Conservation (phyloP, 139 green algal genomes). For the Chara braunii region DNA sequence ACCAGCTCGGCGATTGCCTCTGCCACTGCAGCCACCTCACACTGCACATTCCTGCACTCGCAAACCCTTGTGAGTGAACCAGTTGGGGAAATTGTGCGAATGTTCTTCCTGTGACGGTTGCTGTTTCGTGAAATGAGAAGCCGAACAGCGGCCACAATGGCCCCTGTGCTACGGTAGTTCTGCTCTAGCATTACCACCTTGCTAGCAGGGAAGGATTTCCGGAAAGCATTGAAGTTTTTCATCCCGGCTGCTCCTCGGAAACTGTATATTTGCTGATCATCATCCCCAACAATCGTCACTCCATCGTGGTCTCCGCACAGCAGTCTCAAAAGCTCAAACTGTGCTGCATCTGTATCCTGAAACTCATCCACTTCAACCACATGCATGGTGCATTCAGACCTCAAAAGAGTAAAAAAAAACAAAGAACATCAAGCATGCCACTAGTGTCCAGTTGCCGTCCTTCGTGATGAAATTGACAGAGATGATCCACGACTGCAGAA, state of each 20-base stretch:
- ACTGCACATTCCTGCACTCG: constrained; percentile 11
- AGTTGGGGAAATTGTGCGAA: not conserved
- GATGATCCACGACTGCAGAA: no score
- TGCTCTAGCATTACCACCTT: not conserved
- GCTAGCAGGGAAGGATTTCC: not conserved
- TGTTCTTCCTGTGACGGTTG: not conserved
- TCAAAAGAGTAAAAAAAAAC: not conserved
- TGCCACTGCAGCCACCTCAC: constrained; percentile 1
- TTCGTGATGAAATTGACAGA: no score
- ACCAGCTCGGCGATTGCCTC: constrained; percentile 1
- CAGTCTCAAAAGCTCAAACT: constrained; percentile 19
- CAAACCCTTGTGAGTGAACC: not conserved
- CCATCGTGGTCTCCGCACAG: not conserved
- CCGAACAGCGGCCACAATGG: not conserved
- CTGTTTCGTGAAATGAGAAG: constrained; percentile 4
- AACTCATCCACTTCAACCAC: constrained; percentile 44
- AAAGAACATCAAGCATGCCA: not conserved
- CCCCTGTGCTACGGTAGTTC: constrained; percentile 7
- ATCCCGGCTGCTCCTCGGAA: constrained; percentile 47
- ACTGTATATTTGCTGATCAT: constrained; percentile 71
- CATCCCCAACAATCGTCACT: constrained; percentile 71
- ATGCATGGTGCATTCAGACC: not conserved
- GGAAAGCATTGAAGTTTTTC: not conserved
- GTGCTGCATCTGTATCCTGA: constrained; percentile 25
- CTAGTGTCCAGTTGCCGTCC: no score